Percentiles rank a stretch among this genome's conserved stretches.
These are phyloP conservation scores for Verticillium dahliae DNA, from an alignment of 2,329 filamentous ascomycete species.

Conservation along the genomic window DNA sequence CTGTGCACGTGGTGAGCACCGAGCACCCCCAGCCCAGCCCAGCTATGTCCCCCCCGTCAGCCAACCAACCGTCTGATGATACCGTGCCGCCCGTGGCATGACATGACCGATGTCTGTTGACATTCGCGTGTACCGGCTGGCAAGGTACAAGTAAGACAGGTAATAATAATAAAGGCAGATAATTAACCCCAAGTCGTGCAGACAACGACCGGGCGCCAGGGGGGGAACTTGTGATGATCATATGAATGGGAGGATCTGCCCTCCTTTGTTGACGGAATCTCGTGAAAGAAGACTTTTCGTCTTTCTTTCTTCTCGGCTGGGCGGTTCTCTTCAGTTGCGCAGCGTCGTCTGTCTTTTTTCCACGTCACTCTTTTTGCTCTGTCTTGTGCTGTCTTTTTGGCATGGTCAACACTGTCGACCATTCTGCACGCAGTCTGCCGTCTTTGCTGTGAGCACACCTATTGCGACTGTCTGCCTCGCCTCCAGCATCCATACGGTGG, in stretches of 20 bases:
- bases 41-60: no score
- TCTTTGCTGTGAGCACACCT: no score
- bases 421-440: no score
- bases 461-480: no score
- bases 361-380: background rate
- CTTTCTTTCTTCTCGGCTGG: background rate
- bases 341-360: background rate
- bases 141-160: background rate
- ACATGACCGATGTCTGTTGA: background rate
- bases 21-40: background rate
- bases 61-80: background rate
- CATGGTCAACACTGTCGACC: no score
- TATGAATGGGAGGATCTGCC: background rate
- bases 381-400: background rate
- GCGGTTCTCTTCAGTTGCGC: background rate
- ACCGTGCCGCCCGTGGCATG: background rate
- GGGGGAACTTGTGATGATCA: background rate
- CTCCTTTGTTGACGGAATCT: background rate
- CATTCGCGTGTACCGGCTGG: background rate
- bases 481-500: no score
- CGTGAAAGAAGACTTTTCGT: background rate
- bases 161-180: background rate
- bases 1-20: background rate
- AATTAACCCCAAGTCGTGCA: background rate
- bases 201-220: background rate